These are phyloP conservation scores for Nicotiana benthamiana DNA, from an alignment of 257 asterid genomes.

Conservation along the genomic window DNA sequence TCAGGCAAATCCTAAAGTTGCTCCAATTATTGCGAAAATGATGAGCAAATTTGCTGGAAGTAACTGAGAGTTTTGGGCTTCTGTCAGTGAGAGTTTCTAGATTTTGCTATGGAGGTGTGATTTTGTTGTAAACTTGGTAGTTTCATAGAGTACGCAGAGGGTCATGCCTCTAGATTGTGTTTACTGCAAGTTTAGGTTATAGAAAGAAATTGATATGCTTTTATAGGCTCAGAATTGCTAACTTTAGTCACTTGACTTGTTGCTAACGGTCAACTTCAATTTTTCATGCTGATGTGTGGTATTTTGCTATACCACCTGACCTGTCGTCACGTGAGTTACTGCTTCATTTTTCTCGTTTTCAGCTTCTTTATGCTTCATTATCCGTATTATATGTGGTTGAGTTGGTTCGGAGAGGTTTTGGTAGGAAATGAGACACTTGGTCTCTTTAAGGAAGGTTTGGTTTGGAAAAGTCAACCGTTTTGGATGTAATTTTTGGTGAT, in stretches of 20 bases:
- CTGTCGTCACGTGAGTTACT: too few relatives aligned
- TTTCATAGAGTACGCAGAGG: not conserved
- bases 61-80: constrained; percentile 13
- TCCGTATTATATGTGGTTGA: too few relatives aligned
- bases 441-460: too few relatives aligned
- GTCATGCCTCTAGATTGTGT: not conserved
- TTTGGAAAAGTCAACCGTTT: too few relatives aligned
- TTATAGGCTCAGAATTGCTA: not conserved
- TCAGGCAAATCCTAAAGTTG: constrained; percentile 86
- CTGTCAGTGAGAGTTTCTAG: not conserved
- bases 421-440: too few relatives aligned
- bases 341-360: too few relatives aligned
- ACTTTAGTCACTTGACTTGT: not conserved
- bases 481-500: too few relatives aligned
- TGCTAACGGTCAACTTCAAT: not conserved
- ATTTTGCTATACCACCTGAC: too few relatives aligned
- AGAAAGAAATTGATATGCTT: not conserved
- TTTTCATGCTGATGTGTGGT: not conserved
- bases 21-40: constrained; percentile 79
- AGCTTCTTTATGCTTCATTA: too few relatives aligned
- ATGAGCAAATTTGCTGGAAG: constrained; percentile 71
- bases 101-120: not conserved
- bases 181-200: not conserved
- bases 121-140: not conserved
- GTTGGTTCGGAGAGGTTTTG: too few relatives aligned